phyloP scores from a whole-genome alignment of 257 asterid species.

The Eucommia ulmoides region DNA sequence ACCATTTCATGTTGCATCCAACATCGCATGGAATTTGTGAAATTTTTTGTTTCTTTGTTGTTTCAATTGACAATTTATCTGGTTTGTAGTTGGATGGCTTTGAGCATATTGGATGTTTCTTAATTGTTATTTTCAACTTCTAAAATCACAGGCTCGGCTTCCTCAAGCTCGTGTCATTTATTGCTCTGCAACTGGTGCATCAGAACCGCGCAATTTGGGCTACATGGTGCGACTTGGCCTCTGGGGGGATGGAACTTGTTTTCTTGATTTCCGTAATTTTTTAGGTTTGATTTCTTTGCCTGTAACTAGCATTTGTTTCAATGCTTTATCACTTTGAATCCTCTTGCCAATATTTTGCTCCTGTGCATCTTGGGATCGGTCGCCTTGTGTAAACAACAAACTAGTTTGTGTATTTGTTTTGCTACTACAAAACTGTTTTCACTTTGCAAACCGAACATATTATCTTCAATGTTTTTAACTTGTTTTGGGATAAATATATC shows the following conservation, averaged over 20 bases:
- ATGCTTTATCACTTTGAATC: not conserved
- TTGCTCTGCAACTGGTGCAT: conserved; percentile 99
- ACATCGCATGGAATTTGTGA: no score
- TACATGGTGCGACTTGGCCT: conserved; percentile 99
- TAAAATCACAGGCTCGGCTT: conserved; percentile 69
- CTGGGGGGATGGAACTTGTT: conserved; percentile 98
- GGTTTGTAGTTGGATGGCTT: not conserved
- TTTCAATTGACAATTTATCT: not conserved
- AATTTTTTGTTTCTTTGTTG: not conserved
- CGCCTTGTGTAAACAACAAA: no score
- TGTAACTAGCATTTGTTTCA: conserved; percentile 7
- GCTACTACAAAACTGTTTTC: no score
- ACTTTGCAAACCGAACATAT: no score
- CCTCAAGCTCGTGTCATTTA: conserved; percentile 93
- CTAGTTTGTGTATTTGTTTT: no score
- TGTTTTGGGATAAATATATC: no score
- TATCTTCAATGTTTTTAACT: no score
- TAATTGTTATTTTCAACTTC: conserved; percentile 14
- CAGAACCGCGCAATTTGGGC: conserved; percentile 98
- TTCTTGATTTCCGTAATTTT: conserved; percentile 62
- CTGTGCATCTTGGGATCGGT: not conserved
- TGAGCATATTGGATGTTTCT: conserved; percentile 1
- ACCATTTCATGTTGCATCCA: no score
- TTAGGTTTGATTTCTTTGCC: conserved; percentile 47
- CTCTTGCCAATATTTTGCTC: not conserved